Evolutionary conservation across 352 stramenopile species (phyloP), one percentile per base, ranked within the genome.

Genomic region (Peronospora farinosa): DNA sequence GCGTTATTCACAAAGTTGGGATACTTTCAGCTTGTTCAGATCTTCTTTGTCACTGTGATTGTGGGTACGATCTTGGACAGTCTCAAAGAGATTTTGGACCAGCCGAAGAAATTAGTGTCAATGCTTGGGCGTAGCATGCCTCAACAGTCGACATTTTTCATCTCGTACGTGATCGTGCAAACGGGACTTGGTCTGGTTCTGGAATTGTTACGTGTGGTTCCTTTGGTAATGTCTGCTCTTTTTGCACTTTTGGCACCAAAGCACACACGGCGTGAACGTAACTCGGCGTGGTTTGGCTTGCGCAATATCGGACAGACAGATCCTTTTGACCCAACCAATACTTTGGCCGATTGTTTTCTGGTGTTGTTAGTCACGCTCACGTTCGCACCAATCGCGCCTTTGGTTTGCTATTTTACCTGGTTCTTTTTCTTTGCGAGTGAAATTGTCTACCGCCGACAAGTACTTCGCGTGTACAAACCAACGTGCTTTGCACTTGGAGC

Each of bases 61-160:
- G 69, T 87, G 23, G 81, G 81, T 10, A 87, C 79, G 5, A 78
- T 89, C 37, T 51, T 92, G 40, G 77, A 87, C 47, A 88, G 74
- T 21, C 32, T 88, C 12, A 78, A 80, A 42, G 73, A 78, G 19
- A 85, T 92, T 31, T 12, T 88, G 13, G 67, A 92, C 38, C 76
- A 86, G 19, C 81, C 78, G 0, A 86, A 86, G 54, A 69, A 51
- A 21, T 40, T 89, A 7, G 81, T 92, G 23, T 52, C 46, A 1
- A 86, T 92, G 70, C 73, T 92, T 37, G 81, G 78, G 5, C 61
- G 60, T 25, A 86, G 72, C 23, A 89, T 92, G 65, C 76, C 81
- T 12, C 74, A 85, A 44, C 81, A 89, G 51, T 88, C 78, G n/a
- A 87, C 77, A 33, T 85, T 86, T 39, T 92, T 89, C 57, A 92